Percentiles rank a stretch among this genome's conserved stretches.
Conservation (phyloP, 2,329 filamentous ascomycete genomes). For the Monilinia fructigena region DNA sequence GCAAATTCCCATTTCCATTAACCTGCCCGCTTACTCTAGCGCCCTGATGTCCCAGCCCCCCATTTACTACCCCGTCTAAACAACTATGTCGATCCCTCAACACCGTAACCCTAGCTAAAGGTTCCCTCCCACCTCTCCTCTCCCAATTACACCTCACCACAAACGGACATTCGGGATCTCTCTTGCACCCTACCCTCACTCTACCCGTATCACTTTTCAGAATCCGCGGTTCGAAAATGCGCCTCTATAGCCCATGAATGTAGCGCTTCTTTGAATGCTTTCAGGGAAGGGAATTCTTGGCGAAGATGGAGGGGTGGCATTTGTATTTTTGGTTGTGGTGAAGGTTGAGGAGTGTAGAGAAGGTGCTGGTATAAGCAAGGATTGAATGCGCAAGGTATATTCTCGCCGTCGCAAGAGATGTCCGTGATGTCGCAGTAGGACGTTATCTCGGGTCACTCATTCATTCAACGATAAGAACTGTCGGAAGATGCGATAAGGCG, state of each 20-base stretch:
- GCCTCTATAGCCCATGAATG: slow-evolving; percentile 41
- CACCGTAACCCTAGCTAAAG: slow-evolving; percentile 38
- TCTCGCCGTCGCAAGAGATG: background rate
- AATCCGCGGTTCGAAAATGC: slow-evolving; percentile 41
- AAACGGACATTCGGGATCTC: slow-evolving; percentile 39
- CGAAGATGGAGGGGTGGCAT: slow-evolving; percentile 40
- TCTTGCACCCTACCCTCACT: slow-evolving; percentile 40
- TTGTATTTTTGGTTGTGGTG: slow-evolving; percentile 7
- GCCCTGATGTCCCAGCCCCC: background rate
- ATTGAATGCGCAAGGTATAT: background rate
- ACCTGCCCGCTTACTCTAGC: slow-evolving; percentile 16
- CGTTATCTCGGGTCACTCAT: background rate
- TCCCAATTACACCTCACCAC: slow-evolving; percentile 41
- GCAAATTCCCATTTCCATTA: background rate
- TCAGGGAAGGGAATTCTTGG: slow-evolving; percentile 40
- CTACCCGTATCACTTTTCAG: slow-evolving; percentile 39
- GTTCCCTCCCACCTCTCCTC: slow-evolving; percentile 36
- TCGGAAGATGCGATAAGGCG: background rate
- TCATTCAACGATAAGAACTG: background rate
- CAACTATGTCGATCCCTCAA: slow-evolving; percentile 39
- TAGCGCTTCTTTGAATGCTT: slow-evolving; percentile 40
- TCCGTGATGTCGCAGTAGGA: background rate
- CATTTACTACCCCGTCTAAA: slow-evolving; percentile 33
- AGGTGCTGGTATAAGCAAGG: background rate
- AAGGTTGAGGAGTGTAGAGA: background rate